A percentile compares a stretch with the other conserved stretches of the same genome.
phyloP scores from a whole-genome alignment of 257 asterid species.

The Solanum appendiculatum region DNA sequence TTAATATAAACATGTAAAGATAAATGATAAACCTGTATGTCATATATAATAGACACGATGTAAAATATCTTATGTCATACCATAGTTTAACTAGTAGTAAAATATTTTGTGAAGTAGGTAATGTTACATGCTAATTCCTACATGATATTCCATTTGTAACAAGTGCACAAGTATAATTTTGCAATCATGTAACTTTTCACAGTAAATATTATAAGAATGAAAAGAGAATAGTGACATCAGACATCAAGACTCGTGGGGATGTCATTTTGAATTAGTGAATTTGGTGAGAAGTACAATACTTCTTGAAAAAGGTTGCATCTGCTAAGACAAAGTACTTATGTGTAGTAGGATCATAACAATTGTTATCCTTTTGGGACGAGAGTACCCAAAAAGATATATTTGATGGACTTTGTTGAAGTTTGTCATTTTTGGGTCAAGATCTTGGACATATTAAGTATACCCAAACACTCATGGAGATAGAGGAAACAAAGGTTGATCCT shows the following conservation, averaged over 20 bases:
- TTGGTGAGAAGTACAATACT: not conserved
- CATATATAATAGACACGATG: not conserved
- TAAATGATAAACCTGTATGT: not conserved
- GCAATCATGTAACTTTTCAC: not conserved
- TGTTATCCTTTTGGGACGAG: not conserved
- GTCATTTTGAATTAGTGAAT: not conserved
- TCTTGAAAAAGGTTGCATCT: not conserved
- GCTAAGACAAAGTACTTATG: not conserved
- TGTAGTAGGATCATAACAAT: not conserved
- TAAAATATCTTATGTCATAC: not conserved
- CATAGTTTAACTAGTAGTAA: not conserved
- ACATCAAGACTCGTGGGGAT: not conserved
- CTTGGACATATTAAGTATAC: not conserved
- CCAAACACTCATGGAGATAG: not conserved
- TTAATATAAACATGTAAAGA: not conserved
- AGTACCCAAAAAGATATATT: not conserved
- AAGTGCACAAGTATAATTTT: not conserved
- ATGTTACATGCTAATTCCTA: not conserved
- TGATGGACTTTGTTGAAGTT: not conserved
- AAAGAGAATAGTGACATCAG: not conserved
- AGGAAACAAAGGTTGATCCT: not conserved
- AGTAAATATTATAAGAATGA: not conserved
- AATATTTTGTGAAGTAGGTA: not conserved
- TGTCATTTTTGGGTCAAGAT: not conserved
- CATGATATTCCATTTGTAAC: not conserved